Evolutionary conservation across 2,329 filamentous ascomycete species (phyloP).

Genomic region (Pleoardoris graminearum): DNA sequence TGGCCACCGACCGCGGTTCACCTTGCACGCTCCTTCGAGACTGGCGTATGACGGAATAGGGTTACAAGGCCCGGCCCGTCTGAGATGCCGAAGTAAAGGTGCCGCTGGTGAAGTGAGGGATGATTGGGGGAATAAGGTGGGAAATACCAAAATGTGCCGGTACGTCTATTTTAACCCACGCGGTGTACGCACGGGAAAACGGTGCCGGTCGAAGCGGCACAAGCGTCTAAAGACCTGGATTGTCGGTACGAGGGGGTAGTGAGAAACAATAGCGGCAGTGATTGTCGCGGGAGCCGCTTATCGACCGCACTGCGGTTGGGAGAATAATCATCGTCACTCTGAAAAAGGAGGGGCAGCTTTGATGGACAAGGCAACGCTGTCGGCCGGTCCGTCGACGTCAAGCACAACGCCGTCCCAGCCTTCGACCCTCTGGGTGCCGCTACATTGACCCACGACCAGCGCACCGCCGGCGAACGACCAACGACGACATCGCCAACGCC

Average conservation of each 20-base stretch:
- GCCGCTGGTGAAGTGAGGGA: background rate
- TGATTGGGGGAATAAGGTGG: slow-evolving; percentile 2
- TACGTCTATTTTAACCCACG: slow-evolving; percentile 23
- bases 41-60: slow-evolving; percentile 36
- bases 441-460: slow-evolving; percentile 13
- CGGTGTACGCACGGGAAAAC: slow-evolving; percentile 24
- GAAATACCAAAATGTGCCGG: background rate
- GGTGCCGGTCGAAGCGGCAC: slow-evolving; percentile 30
- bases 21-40: slow-evolving; percentile 26
- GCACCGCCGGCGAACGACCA: slow-evolving; percentile 14
- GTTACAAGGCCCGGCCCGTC: slow-evolving; percentile 33
- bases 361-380: slow-evolving; percentile 21
- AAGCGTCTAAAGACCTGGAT: slow-evolving; percentile 21
- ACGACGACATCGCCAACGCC: no score
- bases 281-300: slow-evolving; percentile 36
- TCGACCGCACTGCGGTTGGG: slow-evolving; percentile 23
- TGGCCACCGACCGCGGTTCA: slow-evolving; percentile 24
- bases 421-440: slow-evolving; percentile 11
- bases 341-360: slow-evolving; percentile 11
- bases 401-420: slow-evolving; percentile 27
- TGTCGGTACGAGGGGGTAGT: slow-evolving; percentile 20
- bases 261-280: slow-evolving; percentile 22
- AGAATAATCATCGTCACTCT: slow-evolving; percentile 20
- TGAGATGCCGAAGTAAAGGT: slow-evolving; percentile 5
- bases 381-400: slow-evolving; percentile 37